Percentiles rank a stretch among this genome's conserved stretches.
These are phyloP conservation scores for Dentipellis fragilis DNA, from an alignment of 768 basidiomycete genomes.

Conservation along the genomic window DNA sequence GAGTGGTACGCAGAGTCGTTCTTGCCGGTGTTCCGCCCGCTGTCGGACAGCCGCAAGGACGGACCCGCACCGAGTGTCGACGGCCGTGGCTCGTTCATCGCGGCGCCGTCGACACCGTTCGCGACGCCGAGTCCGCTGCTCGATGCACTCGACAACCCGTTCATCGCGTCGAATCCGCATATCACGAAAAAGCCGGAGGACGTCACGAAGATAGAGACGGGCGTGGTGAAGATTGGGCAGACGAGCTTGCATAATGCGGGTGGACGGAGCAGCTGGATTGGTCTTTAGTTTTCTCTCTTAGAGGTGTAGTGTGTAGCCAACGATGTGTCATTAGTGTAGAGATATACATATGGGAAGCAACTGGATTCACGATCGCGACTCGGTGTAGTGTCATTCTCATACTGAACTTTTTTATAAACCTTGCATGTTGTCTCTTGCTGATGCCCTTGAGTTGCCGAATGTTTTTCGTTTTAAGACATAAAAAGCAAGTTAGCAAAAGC, in stretches of 20 bases:
- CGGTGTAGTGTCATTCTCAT: too few species aligned
- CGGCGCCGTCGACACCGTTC: constrained; percentile 17
- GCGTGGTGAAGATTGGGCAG: constrained; percentile 85
- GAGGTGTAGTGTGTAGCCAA: too few species aligned
- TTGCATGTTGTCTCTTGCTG: too few species aligned
- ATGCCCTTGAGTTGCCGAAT: too few species aligned
- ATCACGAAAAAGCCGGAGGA: constrained; percentile 10
- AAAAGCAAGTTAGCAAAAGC: not conserved
- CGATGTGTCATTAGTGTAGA: too few species aligned
- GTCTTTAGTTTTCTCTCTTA: constrained; percentile 32
- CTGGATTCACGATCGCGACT: too few species aligned
- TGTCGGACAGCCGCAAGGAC: constrained; percentile 22
- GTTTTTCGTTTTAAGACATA: not conserved
- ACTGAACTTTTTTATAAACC: too few species aligned
- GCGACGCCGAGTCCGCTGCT: constrained; percentile 55
- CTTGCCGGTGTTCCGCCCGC: constrained; percentile 46
- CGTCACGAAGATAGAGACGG: constrained; percentile 21
- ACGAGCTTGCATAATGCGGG: constrained; percentile 86
- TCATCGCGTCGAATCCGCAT: constrained; percentile 14
- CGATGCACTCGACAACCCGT: constrained; percentile 47
- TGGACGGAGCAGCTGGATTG: constrained; percentile 91
- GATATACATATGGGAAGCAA: too few species aligned
- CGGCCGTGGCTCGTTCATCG: constrained; percentile 12
- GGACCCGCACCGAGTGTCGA: constrained; percentile 12
- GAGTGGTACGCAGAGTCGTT: constrained; percentile 98